phyloP scores from a whole-genome alignment of 495 filamentous ascomycete species.

The Neurospora sp. region DNA sequence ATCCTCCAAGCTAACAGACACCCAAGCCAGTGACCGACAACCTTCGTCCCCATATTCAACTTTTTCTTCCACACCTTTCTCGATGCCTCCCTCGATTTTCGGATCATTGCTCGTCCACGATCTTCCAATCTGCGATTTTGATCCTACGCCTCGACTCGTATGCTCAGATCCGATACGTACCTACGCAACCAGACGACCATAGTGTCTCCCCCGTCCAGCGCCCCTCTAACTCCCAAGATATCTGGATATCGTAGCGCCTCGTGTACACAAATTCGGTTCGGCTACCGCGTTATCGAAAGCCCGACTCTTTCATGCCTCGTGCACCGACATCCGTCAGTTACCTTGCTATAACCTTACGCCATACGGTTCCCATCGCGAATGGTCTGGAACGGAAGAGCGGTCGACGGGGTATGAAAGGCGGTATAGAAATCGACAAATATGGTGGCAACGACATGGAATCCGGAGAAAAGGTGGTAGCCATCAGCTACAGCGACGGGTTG shows the following conservation, averaged over 20 bases:
- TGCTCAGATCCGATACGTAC: neutral
- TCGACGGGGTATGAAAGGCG: neutral
- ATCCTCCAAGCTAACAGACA: neutral
- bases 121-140: neutral
- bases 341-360: neutral
- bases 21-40: neutral
- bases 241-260: neutral
- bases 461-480: neutral
- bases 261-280: neutral
- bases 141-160: neutral
- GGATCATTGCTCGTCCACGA: neutral
- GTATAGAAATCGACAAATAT: neutral
- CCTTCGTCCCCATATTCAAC: neutral
- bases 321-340: neutral
- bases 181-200: neutral
- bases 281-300: neutral
- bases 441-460: neutral
- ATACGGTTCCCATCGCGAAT: neutral
- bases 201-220: neutral
- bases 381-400: neutral
- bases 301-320: neutral
- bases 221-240: neutral
- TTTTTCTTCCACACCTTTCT: neutral
- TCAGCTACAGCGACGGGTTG: neutral
- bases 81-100: neutral